Percentiles rank a stretch among this genome's conserved stretches.
phyloP scores from a whole-genome alignment of 257 asterid species.

The Phtheirospermum japonicum region DNA sequence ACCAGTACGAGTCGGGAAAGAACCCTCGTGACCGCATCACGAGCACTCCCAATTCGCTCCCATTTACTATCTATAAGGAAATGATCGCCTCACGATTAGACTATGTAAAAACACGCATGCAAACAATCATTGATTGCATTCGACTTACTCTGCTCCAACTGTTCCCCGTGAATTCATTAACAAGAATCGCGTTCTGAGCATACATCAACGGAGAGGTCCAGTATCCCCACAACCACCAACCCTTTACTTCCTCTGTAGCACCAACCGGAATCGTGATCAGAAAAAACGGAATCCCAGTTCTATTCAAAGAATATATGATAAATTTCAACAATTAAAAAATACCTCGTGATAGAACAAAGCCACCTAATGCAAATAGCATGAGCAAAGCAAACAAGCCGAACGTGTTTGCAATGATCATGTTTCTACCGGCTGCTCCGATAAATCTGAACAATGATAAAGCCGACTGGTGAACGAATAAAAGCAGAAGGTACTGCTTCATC shows the following conservation, averaged over 20 bases:
- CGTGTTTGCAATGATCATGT: slow-evolving; percentile 51
- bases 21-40: slow-evolving; percentile 52
- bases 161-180: slow-evolving; percentile 68
- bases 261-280: neutral
- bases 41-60: slow-evolving; percentile 46
- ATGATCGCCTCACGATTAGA: neutral
- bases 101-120: neutral
- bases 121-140: neutral
- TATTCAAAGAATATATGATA: too few relatives aligned
- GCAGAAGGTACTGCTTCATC: slow-evolving; percentile 42
- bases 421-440: slow-evolving; percentile 53
- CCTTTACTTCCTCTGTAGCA: slow-evolving; percentile 40
- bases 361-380: slow-evolving; percentile 43
- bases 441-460: slow-evolving; percentile 55
- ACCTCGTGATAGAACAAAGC: slow-evolving; percentile 66
- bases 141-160: slow-evolving; percentile 69
- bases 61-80: neutral
- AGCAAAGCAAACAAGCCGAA: slow-evolving; percentile 47
- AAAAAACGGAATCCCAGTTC: neutral
- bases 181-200: slow-evolving; percentile 65
- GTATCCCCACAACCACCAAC: slow-evolving; percentile 80
- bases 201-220: slow-evolving; percentile 79
- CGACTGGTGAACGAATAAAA: slow-evolving; percentile 44
- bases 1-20: slow-evolving; percentile 58
- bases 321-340: neutral